phyloP scores from a whole-genome alignment of 176 grass and related monocot genomes.

The Aechmea fasciata region DNA sequence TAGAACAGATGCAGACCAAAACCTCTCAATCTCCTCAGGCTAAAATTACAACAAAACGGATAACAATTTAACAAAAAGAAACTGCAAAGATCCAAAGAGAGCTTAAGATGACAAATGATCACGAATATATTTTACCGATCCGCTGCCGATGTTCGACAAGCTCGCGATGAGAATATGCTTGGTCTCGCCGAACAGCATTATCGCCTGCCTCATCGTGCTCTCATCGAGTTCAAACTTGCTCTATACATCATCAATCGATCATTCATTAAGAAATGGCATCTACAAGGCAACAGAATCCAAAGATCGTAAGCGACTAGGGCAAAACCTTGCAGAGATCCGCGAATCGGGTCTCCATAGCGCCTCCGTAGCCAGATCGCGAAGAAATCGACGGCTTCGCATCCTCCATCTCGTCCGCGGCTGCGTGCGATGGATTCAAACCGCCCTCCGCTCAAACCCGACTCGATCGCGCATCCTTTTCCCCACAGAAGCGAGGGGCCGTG shows the following conservation, averaged over 20 bases:
- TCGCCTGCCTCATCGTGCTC: slow-evolving; percentile 48
- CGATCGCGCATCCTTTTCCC: slow-evolving; percentile 1
- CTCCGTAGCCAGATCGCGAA: slow-evolving; percentile 13
- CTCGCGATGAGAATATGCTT: slow-evolving; percentile 51
- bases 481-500: neutral
- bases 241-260: slow-evolving; percentile 34
- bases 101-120: neutral
- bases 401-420: slow-evolving; percentile 3
- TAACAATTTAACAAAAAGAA: slow-evolving; percentile 6
- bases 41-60: slow-evolving; percentile 19
- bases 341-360: slow-evolving; percentile 21
- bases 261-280: neutral
- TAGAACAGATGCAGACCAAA: slow-evolving; percentile 76
- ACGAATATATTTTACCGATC: slow-evolving; percentile 40
- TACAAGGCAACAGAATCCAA: neutral
- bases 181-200: slow-evolving; percentile 62
- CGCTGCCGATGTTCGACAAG: slow-evolving; percentile 61
- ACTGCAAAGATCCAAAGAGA: slow-evolving; percentile 12
- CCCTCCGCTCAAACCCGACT: neutral
- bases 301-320: neutral
- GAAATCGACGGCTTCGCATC: slow-evolving; percentile 21
- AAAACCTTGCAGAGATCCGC: slow-evolving; percentile 21
- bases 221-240: slow-evolving; percentile 59
- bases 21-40: slow-evolving; percentile 76
- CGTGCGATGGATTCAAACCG: neutral